Evolutionary conservation across 495 filamentous ascomycete genomes (phyloP).

Genomic region (Pseudevernia furfuracea): DNA sequence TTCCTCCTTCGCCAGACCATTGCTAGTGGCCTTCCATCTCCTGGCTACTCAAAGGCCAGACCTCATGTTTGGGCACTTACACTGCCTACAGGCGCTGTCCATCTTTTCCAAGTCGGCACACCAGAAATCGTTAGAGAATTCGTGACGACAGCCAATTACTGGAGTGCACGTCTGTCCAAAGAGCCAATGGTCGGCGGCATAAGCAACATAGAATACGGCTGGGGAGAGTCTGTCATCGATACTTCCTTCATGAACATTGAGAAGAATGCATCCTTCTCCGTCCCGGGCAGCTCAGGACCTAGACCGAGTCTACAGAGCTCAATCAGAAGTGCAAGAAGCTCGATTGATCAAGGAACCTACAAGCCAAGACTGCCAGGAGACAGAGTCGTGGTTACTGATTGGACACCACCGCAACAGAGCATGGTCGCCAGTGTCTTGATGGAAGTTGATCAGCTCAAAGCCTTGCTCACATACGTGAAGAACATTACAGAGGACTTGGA

Average conservation of each 20-base stretch:
- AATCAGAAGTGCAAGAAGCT: conserved; percentile 53
- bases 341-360: conserved; percentile 56
- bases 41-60: conserved; percentile 83
- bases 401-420: conserved; percentile 86
- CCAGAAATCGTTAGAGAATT: conserved; percentile 93
- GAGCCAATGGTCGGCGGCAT: conserved; percentile 86
- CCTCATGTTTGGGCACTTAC: conserved; percentile 95
- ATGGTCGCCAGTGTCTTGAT: conserved; percentile 70
- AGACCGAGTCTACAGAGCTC: conserved; percentile 64
- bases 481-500: conserved; percentile 79
- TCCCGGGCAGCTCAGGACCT: conserved; percentile 32
- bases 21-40: conserved; percentile 78
- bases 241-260: conserved; percentile 53
- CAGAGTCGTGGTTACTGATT: conserved; percentile 76
- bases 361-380: conserved; percentile 75
- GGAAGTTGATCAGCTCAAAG: conserved; percentile 74
- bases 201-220: conserved; percentile 96
- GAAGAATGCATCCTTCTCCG: conserved; percentile 38
- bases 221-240: conserved; percentile 85
- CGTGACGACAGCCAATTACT: conserved; percentile 92
- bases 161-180: conserved; percentile 88
- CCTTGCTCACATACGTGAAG: conserved; percentile 68
- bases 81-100: conserved; percentile 84
- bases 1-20: conserved; percentile 90
- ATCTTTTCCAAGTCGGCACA: conserved; percentile 95